Evolutionary conservation across 2,329 filamentous ascomycete species (phyloP).

Genomic region (Sarocladium oryzae): DNA sequence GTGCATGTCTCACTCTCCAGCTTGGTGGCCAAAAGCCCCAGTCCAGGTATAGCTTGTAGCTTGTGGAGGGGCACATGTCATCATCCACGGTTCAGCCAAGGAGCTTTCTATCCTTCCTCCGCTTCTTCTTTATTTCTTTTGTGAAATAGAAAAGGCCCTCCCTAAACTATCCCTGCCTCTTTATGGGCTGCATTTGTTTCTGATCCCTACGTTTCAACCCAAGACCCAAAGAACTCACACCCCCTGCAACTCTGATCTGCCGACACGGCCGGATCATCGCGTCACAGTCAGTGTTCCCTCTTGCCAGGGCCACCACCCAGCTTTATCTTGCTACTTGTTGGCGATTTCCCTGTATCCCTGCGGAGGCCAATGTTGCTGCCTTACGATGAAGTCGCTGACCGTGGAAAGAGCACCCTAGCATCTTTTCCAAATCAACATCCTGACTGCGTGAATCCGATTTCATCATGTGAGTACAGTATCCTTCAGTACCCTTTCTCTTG

Average conservation of each 20-base stretch:
- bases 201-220: not conserved
- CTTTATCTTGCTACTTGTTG: too few relatives aligned
- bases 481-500: not conserved
- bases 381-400: not conserved
- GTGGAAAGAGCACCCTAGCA: not conserved
- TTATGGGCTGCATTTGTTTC: not conserved
- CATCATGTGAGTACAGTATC: constrained; percentile 11
- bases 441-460: not conserved
- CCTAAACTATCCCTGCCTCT: not conserved
- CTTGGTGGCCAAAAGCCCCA: not conserved
- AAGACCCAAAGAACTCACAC: not conserved
- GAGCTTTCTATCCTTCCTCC: not conserved
- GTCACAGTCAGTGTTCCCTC: not conserved
- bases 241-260: not conserved
- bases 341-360: too few relatives aligned
- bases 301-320: too few relatives aligned
- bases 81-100: not conserved
- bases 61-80: constrained; percentile 5
- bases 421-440: not conserved
- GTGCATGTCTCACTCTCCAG: not conserved
- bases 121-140: not conserved
- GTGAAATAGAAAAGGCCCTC: not conserved
- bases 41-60: not conserved
- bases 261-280: not conserved
- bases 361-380: not conserved